Evolutionary conservation across 441 rosid species (phyloP).

Genomic region (Pelargonium fulgidum): DNA sequence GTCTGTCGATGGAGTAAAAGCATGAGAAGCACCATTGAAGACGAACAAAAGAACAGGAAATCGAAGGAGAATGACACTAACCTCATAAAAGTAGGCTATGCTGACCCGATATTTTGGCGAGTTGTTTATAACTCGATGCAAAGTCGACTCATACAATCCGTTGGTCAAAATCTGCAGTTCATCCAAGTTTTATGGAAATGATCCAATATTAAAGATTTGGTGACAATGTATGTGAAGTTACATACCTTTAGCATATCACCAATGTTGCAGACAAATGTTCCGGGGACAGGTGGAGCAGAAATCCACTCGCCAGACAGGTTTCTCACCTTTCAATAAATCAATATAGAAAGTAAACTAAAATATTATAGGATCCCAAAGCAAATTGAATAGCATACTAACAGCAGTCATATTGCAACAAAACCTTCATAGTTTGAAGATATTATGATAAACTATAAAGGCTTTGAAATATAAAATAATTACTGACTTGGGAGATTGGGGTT

Average conservation of each 20-base stretch:
- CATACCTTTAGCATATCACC: conserved; percentile 93
- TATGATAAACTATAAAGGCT: too few species aligned
- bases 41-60: background rate
- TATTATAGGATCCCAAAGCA: background rate
- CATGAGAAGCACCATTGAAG: conserved; percentile 6
- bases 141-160: conserved; percentile 70
- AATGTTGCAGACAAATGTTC: conserved; percentile 82
- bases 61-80: conserved; percentile 15
- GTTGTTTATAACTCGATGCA: conserved; percentile 61
- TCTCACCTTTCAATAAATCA: conserved; percentile 44
- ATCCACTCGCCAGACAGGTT: conserved; percentile 76
- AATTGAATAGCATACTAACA: background rate
- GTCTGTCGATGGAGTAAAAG: conserved; percentile 35
- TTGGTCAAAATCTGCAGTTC: conserved; percentile 62
- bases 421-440: too few species aligned
- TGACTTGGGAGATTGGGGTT: background rate
- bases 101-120: conserved; percentile 54
- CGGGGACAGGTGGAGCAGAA: conserved; percentile 73
- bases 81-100: conserved; percentile 79
- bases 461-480: too few species aligned
- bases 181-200: conserved; percentile 2
- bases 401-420: background rate
- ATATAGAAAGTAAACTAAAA: background rate
- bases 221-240: background rate
- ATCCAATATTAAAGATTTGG: background rate